Percentiles rank a stretch among this genome's conserved stretches.
These are phyloP conservation scores for Acanthochlamys bracteata DNA, from an alignment of 106 monocot species.

Conservation along the genomic window DNA sequence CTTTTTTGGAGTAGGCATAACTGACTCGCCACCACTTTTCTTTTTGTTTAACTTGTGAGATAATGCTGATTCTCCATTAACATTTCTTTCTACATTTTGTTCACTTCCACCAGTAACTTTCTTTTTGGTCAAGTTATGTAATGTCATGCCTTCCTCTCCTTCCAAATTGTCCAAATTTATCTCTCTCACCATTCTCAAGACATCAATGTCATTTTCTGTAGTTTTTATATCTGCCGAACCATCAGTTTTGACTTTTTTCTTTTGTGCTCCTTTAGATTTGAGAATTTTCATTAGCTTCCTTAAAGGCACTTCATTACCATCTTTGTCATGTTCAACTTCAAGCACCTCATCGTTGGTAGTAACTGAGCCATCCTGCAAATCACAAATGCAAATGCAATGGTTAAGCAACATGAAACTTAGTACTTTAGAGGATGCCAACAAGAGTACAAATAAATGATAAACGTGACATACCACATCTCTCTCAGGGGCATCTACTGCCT, in stretches of 20 bases:
- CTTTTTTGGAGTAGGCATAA: slow-evolving; percentile 44
- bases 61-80: slow-evolving; percentile 4
- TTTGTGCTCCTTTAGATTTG: slow-evolving; percentile 59
- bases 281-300: slow-evolving; percentile 77
- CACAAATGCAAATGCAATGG: background rate
- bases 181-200: slow-evolving; percentile 81
- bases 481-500: slow-evolving; percentile 47
- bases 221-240: slow-evolving; percentile 15
- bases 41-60: slow-evolving; percentile 20
- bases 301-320: slow-evolving; percentile 72
- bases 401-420: background rate
- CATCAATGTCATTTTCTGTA: slow-evolving; percentile 60
- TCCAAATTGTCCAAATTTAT: slow-evolving; percentile 60
- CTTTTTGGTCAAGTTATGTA: slow-evolving; percentile 12
- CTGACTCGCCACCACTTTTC: slow-evolving; percentile 1
- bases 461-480: slow-evolving; percentile 28
- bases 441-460: background rate
- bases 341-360: slow-evolving; percentile 30
- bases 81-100: background rate
- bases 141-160: slow-evolving; percentile 15
- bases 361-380: slow-evolving; percentile 25
- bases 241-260: slow-evolving; percentile 46
- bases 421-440: background rate
- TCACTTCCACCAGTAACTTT: background rate
- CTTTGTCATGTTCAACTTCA: slow-evolving; percentile 36